Evolutionary conservation across 192 early-diverging fungal species (phyloP).

Genomic region (Backusella macrospora): DNA sequence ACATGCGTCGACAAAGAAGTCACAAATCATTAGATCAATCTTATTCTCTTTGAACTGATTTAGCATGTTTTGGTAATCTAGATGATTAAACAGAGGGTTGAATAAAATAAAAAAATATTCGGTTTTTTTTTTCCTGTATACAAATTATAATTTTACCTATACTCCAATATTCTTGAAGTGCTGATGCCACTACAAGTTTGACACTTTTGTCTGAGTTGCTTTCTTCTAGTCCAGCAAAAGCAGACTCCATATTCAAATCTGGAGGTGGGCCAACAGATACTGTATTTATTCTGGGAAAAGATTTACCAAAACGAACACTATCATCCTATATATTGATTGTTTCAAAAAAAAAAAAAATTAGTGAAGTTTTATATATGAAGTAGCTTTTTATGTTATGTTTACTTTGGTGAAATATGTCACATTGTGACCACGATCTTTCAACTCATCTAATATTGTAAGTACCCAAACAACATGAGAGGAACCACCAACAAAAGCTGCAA

Average conservation of each 20-base stretch:
- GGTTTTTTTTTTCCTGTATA: not conserved
- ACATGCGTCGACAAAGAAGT: constrained; percentile 26
- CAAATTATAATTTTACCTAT: not conserved
- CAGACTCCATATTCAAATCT: not conserved
- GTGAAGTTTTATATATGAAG: too few relatives aligned
- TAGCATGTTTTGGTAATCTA: not conserved
- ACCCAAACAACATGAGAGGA: constrained; percentile 13
- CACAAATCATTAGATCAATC: constrained; percentile 23
- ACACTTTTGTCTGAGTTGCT: not conserved
- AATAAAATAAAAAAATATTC: not conserved
- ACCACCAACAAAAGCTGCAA: constrained; percentile 5
- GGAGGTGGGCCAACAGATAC: not conserved
- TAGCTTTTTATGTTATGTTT: not conserved
- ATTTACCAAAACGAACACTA: not conserved
- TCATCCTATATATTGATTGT: not conserved
- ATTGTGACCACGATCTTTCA: constrained; percentile 2
- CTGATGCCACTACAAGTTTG: not conserved
- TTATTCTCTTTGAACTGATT: not conserved
- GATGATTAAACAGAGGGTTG: not conserved
- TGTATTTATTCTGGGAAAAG: not conserved
- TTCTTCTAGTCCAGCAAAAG: not conserved
- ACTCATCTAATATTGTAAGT: constrained; percentile 7
- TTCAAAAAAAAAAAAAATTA: not conserved
- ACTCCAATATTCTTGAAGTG: not conserved
- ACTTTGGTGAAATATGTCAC: constrained; percentile 3